Evolutionary conservation across 306 rosid species (phyloP).

Genomic region (Lagenaria siceraria): DNA sequence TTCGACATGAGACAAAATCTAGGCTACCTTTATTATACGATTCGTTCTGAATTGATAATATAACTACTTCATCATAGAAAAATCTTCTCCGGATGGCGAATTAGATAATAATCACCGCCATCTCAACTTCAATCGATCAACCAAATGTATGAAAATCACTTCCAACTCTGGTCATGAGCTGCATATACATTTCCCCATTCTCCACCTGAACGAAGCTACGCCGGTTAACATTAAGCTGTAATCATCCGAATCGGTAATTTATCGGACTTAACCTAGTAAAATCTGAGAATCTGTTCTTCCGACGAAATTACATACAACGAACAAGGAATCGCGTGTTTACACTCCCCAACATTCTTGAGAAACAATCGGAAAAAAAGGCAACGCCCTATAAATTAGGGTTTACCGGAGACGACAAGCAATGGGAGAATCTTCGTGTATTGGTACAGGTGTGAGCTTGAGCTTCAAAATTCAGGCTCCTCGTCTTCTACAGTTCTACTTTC

Average conservation of each 20-base stretch:
- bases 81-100: slow-evolving; percentile 3
- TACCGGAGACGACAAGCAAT: slow-evolving; percentile 11
- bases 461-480: background rate
- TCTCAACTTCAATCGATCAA: slow-evolving; percentile 2
- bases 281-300: background rate
- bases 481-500: background rate
- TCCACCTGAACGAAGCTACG: slow-evolving; percentile 21
- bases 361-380: background rate
- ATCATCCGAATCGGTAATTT: background rate
- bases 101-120: background rate
- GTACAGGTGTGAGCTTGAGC: background rate
- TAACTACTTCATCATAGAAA: background rate
- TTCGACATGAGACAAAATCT: background rate
- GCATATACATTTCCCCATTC: slow-evolving; percentile 1
- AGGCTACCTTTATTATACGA: slow-evolving; percentile 6
- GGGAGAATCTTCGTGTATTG: background rate
- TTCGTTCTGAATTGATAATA: background rate
- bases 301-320: background rate
- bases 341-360: background rate
- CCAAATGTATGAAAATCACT: background rate
- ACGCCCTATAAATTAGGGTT: slow-evolving; percentile 14
- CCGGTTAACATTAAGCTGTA: background rate
- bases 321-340: background rate
- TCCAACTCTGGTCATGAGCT: background rate
- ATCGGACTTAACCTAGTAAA: background rate